A percentile compares a stretch with the other conserved stretches of the same genome.
Conservation (phyloP, 805 yeast species). For the Clavispora carvajalis region DNA sequence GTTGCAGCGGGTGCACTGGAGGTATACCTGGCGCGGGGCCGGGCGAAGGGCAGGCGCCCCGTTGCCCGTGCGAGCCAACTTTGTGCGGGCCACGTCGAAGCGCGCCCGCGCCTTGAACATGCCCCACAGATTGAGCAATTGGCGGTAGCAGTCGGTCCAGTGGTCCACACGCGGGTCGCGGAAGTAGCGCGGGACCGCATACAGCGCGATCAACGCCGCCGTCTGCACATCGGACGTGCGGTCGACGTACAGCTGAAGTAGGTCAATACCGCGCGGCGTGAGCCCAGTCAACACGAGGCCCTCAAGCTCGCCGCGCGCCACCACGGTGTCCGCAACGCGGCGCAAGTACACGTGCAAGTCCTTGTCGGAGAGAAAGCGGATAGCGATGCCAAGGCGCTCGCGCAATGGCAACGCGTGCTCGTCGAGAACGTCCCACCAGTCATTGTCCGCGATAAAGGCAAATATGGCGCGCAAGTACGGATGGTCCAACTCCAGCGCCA, state of each 20-base stretch:
- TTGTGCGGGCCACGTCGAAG: slow-evolving; percentile 75
- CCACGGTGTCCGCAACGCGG: slow-evolving; percentile 65
- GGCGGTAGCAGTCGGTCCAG: slow-evolving; percentile 54
- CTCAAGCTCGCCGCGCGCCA: slow-evolving; percentile 78
- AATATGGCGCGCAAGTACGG: slow-evolving; percentile 90
- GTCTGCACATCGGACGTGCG: slow-evolving; percentile 89
- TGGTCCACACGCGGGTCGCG: slow-evolving; percentile 63
- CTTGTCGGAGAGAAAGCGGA: slow-evolving; percentile 75
- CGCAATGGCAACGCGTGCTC: slow-evolving; percentile 83
- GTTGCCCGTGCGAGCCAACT: slow-evolving; percentile 47
- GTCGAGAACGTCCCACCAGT: slow-evolving; percentile 94
- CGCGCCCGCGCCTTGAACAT: slow-evolving; percentile 42
- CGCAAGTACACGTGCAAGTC: slow-evolving; percentile 71
- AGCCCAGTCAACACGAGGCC: slow-evolving; percentile 91
- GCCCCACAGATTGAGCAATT: slow-evolving; percentile 15
- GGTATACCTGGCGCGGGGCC: slow-evolving; percentile 66
- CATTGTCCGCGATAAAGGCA: slow-evolving; percentile 89
- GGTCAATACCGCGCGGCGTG: slow-evolving; percentile 74
- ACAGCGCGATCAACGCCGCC: slow-evolving; percentile 74
- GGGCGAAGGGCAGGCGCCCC: slow-evolving; percentile 46
- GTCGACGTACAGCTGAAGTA: slow-evolving; percentile 82
- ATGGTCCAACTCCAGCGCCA: slow-evolving; percentile 83
- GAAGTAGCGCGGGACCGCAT: slow-evolving; percentile 81
- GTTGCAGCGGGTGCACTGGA: slow-evolving; percentile 81
- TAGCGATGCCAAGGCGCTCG: slow-evolving; percentile 86